Evolutionary conservation across 2,329 filamentous ascomycete genomes (phyloP).

Genomic region (Hymenotorrendiella dingleyae): DNA sequence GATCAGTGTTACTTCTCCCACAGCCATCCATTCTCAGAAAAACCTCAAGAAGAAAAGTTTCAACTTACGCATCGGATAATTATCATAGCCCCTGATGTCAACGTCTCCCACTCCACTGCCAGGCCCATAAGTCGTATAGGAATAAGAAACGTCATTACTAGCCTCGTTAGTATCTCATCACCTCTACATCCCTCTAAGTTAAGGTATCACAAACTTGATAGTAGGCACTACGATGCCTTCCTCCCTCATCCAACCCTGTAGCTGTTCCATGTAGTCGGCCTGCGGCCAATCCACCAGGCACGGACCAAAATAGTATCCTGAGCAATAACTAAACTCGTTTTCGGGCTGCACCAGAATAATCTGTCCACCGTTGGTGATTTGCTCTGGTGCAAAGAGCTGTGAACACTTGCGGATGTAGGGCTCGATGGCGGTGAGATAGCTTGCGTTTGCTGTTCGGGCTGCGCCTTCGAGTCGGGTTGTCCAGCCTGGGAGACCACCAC

Average conservation of each 20-base stretch:
- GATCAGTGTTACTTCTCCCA: background rate
- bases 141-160: background rate
- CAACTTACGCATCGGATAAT: background rate
- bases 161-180: too few relatives aligned
- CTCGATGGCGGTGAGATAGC: background rate
- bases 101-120: background rate
- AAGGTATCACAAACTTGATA: background rate
- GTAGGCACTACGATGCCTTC: background rate
- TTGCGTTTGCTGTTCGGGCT: background rate
- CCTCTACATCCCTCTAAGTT: too few relatives aligned
- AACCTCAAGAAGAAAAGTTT: background rate
- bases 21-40: too few relatives aligned
- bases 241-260: background rate
- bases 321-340: slow-evolving; percentile 2
- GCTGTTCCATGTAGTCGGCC: background rate
- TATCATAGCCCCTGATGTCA: slow-evolving; percentile 2
- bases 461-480: background rate
- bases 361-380: background rate
- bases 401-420: background rate
- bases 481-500: background rate
- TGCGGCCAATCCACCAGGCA: background rate
- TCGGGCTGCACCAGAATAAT: background rate
- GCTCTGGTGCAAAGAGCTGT: background rate
- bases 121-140: background rate
- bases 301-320: too few relatives aligned